Base-by-base conservation (phyloP, 768 basidiomycete genomes). In the Mycena vitilis region DNA sequence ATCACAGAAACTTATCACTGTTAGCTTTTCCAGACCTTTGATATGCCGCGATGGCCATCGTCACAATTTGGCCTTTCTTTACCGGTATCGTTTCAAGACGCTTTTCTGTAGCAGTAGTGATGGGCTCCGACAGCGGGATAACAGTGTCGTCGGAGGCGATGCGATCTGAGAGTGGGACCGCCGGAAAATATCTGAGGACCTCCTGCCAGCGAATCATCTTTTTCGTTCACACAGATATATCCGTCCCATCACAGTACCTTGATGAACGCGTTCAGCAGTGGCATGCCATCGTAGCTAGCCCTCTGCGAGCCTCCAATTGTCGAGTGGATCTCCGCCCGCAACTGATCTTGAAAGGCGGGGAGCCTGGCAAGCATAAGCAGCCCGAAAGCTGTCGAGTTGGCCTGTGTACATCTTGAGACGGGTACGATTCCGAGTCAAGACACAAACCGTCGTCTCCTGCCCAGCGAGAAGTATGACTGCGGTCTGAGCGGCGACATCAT, bases 191-290 rank as follows among this genome's bases (percentile, higher is more conserved):
- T 20, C 71, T 22, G 23, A 71, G 67, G 0, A 40, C 58, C 52
- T 71, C 71, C 67, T 71, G 30, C 30, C 3, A 30, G 30, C 30
- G 30, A 30, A 30, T 30, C 5, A 5, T 3, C 5, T 30, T 5
- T 30, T 30, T 30, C 30, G 30, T 30, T 30, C 2, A 36, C 16
- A 36, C 6, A 44, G 12, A 0, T 13, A 44, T 22, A 0, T 13
- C 5, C 5, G 38, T 11, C 18, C 9, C 40, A 40, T 22, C 20
- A 47, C 45, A 8, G 45, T 18, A 48, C 70, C 42, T 71, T 71
- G 51, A 71, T 65, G 23, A 68, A 66, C 10, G 70, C 66, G 23
- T 68, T 71, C 10, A 71, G 38, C 45, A 63, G 51, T 0, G 66
- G 51, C 52, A 71, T 53, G 42, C n/a, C 36, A 30, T 67, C 70